Percentiles rank a stretch among this genome's conserved stretches.
These are phyloP conservation scores for Diaporthe citri DNA, from an alignment of 2,329 filamentous ascomycete genomes.

Conservation along the genomic window DNA sequence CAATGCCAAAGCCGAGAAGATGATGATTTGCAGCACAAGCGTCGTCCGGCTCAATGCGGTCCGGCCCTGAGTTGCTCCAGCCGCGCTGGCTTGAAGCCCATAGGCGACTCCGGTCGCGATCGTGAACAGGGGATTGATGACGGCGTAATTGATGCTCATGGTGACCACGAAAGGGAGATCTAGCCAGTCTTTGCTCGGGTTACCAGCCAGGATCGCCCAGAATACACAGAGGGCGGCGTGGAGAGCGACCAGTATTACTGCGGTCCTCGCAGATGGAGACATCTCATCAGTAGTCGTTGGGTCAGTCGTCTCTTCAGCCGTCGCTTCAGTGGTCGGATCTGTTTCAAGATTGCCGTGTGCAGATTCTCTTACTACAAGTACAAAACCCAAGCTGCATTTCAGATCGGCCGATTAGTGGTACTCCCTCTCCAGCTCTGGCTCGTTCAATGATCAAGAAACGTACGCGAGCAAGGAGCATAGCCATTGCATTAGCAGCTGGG, in stretches of 20 bases:
- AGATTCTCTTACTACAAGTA: not conserved
- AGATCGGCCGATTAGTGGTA: not conserved
- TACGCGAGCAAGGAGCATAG: not conserved
- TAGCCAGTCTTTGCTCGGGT: not conserved
- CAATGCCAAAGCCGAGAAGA: not conserved
- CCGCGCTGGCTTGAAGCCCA: not conserved
- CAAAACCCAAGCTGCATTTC: not conserved
- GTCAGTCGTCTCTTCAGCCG: not conserved
- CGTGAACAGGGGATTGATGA: conserved; percentile 6
- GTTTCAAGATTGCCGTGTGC: not conserved
- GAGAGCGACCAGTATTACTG: not conserved
- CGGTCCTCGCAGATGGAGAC: not conserved
- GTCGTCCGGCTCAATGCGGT: not conserved
- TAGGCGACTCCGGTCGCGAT: not conserved
- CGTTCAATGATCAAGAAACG: not conserved
- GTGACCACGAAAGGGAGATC: not conserved
- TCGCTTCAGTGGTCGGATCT: not conserved
- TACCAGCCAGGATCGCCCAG: not conserved
- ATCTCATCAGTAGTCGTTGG: not conserved
- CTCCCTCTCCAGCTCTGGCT: not conserved
- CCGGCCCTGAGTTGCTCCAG: not conserved
- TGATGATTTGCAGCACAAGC: not conserved
- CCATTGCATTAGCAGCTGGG: not conserved
- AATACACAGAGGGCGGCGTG: not conserved
- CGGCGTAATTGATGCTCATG: not conserved